Evolutionary conservation across 129 eudicot species (phyloP).

Genomic region (Smallanthus sonchifolius): DNA sequence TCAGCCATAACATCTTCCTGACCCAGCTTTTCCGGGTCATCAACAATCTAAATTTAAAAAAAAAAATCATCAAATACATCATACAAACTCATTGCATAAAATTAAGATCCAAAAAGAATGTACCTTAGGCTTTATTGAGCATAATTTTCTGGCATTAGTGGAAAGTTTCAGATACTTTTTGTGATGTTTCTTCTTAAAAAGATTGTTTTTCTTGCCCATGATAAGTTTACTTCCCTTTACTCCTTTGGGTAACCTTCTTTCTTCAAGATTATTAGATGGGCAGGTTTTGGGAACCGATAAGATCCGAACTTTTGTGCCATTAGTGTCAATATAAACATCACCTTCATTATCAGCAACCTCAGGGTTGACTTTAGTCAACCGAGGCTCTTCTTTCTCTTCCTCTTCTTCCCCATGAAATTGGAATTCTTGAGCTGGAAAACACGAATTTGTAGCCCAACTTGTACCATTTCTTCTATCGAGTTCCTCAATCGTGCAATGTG

Average conservation of each 20-base stretch:
- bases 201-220: conserved; percentile 42
- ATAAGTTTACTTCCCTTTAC: conserved; percentile 36
- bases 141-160: conserved; percentile 25
- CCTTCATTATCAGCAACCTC: conserved; percentile 52
- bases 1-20: conserved; percentile 26
- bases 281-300: conserved; percentile 40
- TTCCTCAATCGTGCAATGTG: conserved; percentile 72
- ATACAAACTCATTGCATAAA: not conserved
- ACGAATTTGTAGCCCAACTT: conserved; percentile 62
- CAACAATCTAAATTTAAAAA: not conserved
- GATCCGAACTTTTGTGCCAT: conserved; percentile 81
- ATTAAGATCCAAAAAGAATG: conserved; percentile 13
- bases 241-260: conserved; percentile 36
- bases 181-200: conserved; percentile 33
- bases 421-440: conserved; percentile 37
- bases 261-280: conserved; percentile 10
- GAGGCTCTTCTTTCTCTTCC: conserved; percentile 15
- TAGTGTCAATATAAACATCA: conserved; percentile 72
- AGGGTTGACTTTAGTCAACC: conserved; percentile 15
- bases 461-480: conserved; percentile 89
- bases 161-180: conserved; percentile 34
- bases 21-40: conserved; percentile 32
- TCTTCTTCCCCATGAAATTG: conserved; percentile 35
- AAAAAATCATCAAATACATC: not conserved
- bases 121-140: conserved; percentile 46